Evolutionary conservation across 768 basidiomycete genomes (phyloP).

Genomic region (Calocybe indica): DNA sequence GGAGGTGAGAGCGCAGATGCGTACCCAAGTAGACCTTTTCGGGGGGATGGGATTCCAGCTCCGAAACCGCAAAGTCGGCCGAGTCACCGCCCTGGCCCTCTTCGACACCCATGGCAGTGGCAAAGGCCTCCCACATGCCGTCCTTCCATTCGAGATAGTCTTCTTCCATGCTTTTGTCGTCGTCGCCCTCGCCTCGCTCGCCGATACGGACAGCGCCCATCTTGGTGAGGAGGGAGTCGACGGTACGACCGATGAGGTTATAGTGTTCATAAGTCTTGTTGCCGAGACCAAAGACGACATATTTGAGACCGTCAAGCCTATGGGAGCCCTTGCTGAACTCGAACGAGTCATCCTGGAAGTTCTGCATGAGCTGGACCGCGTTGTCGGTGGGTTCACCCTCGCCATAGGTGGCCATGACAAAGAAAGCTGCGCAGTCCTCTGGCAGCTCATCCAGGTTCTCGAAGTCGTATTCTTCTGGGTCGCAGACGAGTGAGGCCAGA

Average conservation of each 20-base stretch:
- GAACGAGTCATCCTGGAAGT: slow-evolving; percentile 80
- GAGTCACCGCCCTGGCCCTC: slow-evolving; percentile 95
- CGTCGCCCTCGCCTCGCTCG: slow-evolving; percentile 91
- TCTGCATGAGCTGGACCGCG: slow-evolving; percentile 91
- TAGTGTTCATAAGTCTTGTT: slow-evolving; percentile 96
- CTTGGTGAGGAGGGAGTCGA: slow-evolving; percentile 67
- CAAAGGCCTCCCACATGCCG: slow-evolving; percentile 89
- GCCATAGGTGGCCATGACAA: slow-evolving; percentile 97
- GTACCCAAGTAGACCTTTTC: slow-evolving; percentile 93
- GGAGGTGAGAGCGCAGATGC: slow-evolving; percentile 14
- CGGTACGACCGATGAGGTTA: slow-evolving; percentile 78
- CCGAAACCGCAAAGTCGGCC: slow-evolving; percentile 89
- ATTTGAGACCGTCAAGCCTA: slow-evolving; percentile 80
- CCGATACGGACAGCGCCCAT: slow-evolving; percentile 86
- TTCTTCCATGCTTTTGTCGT: slow-evolving; percentile 99
- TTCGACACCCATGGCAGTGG: slow-evolving; percentile 80
- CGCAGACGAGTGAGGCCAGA: slow-evolving; percentile 91
- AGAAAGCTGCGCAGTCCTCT: slow-evolving; percentile 82
- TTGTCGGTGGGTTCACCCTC: slow-evolving; percentile 99
- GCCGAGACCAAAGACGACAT: slow-evolving; percentile 91
- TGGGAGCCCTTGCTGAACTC: slow-evolving; percentile 79
- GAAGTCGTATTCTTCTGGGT: slow-evolving; percentile 99
- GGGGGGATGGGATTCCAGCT: slow-evolving; percentile 63
- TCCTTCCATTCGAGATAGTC: slow-evolving; percentile 99
- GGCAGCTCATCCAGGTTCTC: slow-evolving; percentile 91